A percentile compares a stretch with the other conserved stretches of the same genome.
Conservation (phyloP, 2,329 filamentous ascomycete genomes). For the Fusarium sambucinum region DNA sequence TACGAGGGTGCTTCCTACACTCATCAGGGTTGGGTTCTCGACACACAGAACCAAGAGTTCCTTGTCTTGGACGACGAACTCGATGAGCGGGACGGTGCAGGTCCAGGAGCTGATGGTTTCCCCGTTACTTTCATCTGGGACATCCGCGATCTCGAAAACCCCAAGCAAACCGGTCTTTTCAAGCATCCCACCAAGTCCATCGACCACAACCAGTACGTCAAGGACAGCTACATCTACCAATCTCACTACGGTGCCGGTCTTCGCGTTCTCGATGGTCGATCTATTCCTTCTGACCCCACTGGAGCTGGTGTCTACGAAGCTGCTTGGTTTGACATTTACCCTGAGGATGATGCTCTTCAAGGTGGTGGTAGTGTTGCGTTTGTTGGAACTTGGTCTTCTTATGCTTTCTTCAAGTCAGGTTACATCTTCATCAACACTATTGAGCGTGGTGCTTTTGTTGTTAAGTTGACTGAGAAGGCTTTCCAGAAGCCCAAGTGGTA, state of each 20-base stretch:
- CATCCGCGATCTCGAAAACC: constrained; percentile 58
- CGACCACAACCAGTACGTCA: constrained; percentile 64
- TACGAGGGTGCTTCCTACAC: constrained; percentile 69
- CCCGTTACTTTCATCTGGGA: constrained; percentile 66
- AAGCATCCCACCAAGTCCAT: constrained; percentile 57
- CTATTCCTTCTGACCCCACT: constrained; percentile 56
- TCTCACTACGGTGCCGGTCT: constrained; percentile 65
- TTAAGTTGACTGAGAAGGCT: constrained; percentile 52
- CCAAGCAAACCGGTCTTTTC: constrained; percentile 59
- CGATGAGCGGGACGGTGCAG: constrained; percentile 59
- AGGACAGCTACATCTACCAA: constrained; percentile 60
- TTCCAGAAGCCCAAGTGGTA: constrained; percentile 25
- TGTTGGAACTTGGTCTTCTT: constrained; percentile 61
- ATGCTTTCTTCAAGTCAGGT: constrained; percentile 62
- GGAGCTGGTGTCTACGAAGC: constrained; percentile 61
- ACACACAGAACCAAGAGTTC: constrained; percentile 58
- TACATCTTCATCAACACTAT: constrained; percentile 65
- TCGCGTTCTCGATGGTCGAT: constrained; percentile 54
- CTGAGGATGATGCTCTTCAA: constrained; percentile 60
- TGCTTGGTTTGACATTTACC: constrained; percentile 64
- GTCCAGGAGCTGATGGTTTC: constrained; percentile 56
- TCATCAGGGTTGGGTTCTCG: constrained; percentile 68
- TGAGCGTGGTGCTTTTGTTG: constrained; percentile 62
- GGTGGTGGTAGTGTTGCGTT: constrained; percentile 57
- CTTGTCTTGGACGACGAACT: constrained; percentile 66